Conservation (phyloP, 805 yeast species). For the Candida suzukii region DNA sequence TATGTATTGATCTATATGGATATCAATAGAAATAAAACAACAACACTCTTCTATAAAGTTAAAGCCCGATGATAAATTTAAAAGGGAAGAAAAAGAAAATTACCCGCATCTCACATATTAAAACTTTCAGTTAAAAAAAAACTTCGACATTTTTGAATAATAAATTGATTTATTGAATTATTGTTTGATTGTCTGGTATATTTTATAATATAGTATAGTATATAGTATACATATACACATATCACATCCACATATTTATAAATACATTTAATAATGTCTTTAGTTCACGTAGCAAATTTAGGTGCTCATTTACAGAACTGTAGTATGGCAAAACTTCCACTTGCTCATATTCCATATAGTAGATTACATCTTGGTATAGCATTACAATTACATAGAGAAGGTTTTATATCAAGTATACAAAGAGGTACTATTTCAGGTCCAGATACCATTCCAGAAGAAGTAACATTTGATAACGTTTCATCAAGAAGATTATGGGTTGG, state of each 20-base stretch:
- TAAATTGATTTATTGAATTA: too few relatives aligned
- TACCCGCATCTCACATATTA: too few relatives aligned
- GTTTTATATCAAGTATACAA: constrained; percentile 77
- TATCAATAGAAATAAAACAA: too few relatives aligned
- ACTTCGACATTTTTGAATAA: too few relatives aligned
- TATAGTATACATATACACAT: neutral
- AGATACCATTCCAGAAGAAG: constrained; percentile 64
- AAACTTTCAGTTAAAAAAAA: too few relatives aligned
- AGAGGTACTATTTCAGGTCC: constrained; percentile 85
- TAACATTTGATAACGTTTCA: constrained; percentile 80
- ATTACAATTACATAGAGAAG: constrained; percentile 81
- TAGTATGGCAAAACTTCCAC: constrained; percentile 60
- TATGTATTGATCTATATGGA: too few relatives aligned
- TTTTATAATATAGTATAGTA: too few relatives aligned
- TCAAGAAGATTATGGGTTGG: constrained; percentile 89
- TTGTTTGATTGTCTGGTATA: too few relatives aligned
- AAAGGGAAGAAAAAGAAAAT: too few relatives aligned
- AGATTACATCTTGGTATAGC: constrained; percentile 79
- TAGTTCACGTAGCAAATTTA: constrained; percentile 74
- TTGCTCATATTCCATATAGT: constrained; percentile 79
- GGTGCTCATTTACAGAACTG: constrained; percentile 90
- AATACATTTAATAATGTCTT: constrained; percentile 78
- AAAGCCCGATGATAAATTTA: too few relatives aligned
- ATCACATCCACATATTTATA: neutral
- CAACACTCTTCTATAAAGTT: too few relatives aligned